phyloP scores from a whole-genome alignment of 371 early-diverging fungal genomes.

The Mucor irregularis region DNA sequence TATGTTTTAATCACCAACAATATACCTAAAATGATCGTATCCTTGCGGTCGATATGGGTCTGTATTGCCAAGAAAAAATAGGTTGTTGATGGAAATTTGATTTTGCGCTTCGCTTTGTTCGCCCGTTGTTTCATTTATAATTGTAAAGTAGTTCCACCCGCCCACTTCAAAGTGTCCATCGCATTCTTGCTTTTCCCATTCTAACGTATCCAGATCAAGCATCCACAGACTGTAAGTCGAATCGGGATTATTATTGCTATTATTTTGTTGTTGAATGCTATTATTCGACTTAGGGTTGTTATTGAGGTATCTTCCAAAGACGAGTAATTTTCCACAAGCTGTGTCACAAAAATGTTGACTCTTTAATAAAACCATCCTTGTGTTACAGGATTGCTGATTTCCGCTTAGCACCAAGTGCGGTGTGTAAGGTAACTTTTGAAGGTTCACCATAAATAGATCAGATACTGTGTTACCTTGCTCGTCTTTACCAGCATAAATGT shows the following conservation, averaged over 20 bases:
- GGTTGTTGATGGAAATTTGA: slow-evolving; percentile 22
- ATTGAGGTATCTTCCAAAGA: slow-evolving; percentile 52
- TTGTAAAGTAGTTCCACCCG: slow-evolving; percentile 66
- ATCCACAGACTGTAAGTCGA: slow-evolving; percentile 59
- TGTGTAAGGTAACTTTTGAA: slow-evolving; percentile 35
- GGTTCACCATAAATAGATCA: slow-evolving; percentile 56
- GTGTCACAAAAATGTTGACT: slow-evolving; percentile 68
- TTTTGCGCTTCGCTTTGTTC: slow-evolving; percentile 5
- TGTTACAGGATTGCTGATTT: slow-evolving; percentile 9
- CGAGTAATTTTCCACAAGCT: slow-evolving; percentile 55
- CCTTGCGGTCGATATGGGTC: slow-evolving; percentile 55
- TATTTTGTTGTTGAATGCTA: slow-evolving; percentile 4
- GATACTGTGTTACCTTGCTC: slow-evolving; percentile 59
- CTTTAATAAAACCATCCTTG: slow-evolving; percentile 53
- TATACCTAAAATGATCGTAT: slow-evolving; percentile 58
- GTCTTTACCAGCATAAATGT: slow-evolving; percentile 60
- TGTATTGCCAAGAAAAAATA: slow-evolving; percentile 55
- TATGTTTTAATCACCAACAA: neutral
- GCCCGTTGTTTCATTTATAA: slow-evolving; percentile 29
- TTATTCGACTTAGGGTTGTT: slow-evolving; percentile 5
- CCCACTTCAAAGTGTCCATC: slow-evolving; percentile 53
- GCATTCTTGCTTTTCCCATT: slow-evolving; percentile 62
- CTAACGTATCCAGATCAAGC: slow-evolving; percentile 57
- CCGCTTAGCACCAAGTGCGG: slow-evolving; percentile 35
- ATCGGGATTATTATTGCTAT: slow-evolving; percentile 21